Percentiles rank a stretch among this genome's conserved stretches.
These are phyloP conservation scores for Cladophialophora carrionii DNA, from an alignment of 2,329 filamentous ascomycete genomes.

Conservation along the genomic window DNA sequence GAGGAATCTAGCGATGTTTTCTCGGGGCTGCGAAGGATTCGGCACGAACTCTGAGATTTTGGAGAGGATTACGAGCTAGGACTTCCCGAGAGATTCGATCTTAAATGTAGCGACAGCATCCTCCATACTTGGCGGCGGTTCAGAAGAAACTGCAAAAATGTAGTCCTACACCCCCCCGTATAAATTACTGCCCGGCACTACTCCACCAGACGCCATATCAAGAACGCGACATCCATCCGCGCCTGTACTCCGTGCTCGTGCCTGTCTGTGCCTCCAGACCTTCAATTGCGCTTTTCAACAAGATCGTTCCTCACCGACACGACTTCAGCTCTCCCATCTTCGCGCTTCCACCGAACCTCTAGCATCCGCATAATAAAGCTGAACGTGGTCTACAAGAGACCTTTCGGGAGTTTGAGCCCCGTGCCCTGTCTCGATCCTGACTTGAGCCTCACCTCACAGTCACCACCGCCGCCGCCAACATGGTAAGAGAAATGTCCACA, in stretches of 20 bases:
- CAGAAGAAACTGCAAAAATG: not conserved
- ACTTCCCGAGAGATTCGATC: not conserved
- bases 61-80: too few relatives aligned
- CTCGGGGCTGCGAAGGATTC: not conserved
- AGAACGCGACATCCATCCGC: constrained; percentile 8
- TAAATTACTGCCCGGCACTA: not conserved
- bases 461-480: not conserved
- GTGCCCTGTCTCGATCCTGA: not conserved
- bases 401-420: not conserved
- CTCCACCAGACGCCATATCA: not conserved
- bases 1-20: not conserved
- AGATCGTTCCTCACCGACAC: not conserved
- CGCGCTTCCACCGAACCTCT: not conserved
- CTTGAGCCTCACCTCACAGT: not conserved
- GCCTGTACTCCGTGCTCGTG: not conserved
- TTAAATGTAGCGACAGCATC: not conserved
- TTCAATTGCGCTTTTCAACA: constrained; percentile 3
- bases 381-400: not conserved
- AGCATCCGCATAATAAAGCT: not conserved
- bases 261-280: constrained; percentile 1
- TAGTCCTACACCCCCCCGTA: not conserved
- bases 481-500: constrained; percentile 8
- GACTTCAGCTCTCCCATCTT: not conserved
- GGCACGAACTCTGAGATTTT: too few relatives aligned
- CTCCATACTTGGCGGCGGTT: not conserved